Evolutionary conservation across 1,139 yeast genomes (phyloP), one percentile per base, ranked within the genome.

Genomic region (Wickerhamomyces sp.): DNA sequence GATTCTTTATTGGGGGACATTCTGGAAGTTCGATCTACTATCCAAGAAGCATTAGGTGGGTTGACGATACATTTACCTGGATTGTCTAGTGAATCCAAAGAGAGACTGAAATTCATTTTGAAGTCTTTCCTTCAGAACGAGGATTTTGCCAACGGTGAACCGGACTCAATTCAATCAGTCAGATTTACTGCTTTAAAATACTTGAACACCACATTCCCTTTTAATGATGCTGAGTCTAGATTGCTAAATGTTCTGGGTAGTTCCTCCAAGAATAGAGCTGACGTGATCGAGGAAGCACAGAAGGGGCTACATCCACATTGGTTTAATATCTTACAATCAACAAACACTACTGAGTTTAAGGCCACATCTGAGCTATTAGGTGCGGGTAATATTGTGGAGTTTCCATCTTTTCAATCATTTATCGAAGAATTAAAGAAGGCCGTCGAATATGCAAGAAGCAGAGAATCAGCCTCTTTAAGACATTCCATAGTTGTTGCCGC

Each of bases 301-400:
- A 77, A 77, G 44, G 97, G 97, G 0, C 66, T 92, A 22, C 81
- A 87, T 55, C 97, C 97, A 0, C 76, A 85, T 69, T 66, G 69
- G 68, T 65, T 64, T 40, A 56, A 59, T 36, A 50, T 64, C 8
- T 55, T 68, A 34, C 74, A 69, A 49, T 66, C 78, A 0, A 60
- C 74, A 5, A 67, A 66, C 34, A 51, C 54, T 0, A 43, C 46
- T 0, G 73, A 67, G n/a, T 65, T 65, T 46, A 68, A 65, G 33
- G 53, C 78, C 0, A 72, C 77, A 0, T 39, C 60, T 8, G 77
- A 74, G 31, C 54, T 74, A 14, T 52, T 76, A 28, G 75, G 74
- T 1, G 44, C 52, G 5, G 60, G 63, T 5, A 54, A 63, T 5
- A 52, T 50, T 2, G 61, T 70, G 1, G 42, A 48, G n/a, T 74